Evolutionary conservation across 2,329 filamentous ascomycete species (phyloP).

Genomic region (Xenosphaeropsis pyriputrescens): DNA sequence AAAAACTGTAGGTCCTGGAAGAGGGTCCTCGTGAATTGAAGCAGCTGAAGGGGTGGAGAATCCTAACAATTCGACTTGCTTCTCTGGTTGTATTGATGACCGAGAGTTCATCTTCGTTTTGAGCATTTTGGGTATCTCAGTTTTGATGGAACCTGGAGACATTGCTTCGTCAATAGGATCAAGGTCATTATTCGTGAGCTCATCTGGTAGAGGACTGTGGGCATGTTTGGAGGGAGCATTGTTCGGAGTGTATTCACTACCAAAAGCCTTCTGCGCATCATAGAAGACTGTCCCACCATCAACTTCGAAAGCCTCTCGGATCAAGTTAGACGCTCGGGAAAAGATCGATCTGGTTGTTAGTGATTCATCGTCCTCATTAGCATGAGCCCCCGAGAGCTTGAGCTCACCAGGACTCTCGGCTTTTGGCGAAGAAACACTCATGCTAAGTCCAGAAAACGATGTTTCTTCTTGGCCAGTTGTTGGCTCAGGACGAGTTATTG

Average conservation of each 20-base stretch:
- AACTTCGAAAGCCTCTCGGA: constrained; percentile 18
- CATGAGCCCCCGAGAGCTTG: constrained; percentile 3
- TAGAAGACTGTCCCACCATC: constrained; percentile 18
- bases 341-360: constrained; percentile 13
- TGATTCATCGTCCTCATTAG: constrained; percentile 10
- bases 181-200: background rate
- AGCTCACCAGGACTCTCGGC: constrained; percentile 2
- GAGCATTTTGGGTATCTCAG: background rate
- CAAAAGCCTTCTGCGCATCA: constrained; percentile 16
- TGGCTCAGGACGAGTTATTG: constrained; percentile 5
- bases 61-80: constrained; percentile 13
- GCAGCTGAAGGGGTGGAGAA: constrained; percentile 15
- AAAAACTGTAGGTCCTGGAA: constrained; percentile 12
- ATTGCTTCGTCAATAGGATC: background rate
- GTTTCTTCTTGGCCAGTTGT: constrained; percentile 3
- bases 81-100: constrained; percentile 6
- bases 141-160: background rate
- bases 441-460: constrained; percentile 5
- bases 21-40: constrained; percentile 15
- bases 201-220: background rate
- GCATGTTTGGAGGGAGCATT: background rate
- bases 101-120: constrained; percentile 6
- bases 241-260: constrained; percentile 3
- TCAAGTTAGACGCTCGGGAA: constrained; percentile 17
- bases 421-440: constrained; percentile 7